Base-by-base conservation (phyloP, 2,329 filamentous ascomycete species). In the Chaetomiaceae sp. region DNA sequence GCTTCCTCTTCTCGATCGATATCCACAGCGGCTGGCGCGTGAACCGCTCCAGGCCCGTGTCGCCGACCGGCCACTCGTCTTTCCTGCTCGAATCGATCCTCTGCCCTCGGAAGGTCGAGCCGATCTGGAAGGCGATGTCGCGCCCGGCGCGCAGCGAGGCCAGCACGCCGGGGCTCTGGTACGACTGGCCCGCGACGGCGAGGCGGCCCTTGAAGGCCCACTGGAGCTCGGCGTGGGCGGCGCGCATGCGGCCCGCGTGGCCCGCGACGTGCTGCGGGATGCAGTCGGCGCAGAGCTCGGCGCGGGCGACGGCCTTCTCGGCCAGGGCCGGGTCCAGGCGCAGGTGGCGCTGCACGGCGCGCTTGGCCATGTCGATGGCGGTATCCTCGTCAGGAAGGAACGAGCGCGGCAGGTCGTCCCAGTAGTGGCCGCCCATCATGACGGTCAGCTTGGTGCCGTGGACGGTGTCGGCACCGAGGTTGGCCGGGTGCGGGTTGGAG, bases 351-450 rank as follows among this genome's bases (percentile, higher is more conserved):
- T 76, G 68, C 2, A 96, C 70, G 6, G 94, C 71, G 2, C 71
- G 66, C 51, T 78, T 77, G 27, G 90, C 88, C 76, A 91, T 84
- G 6, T 66, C 61, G 20, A 86, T 68, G 14, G 81, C 88, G 54
- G 86, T 75, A 12, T 82, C 71, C 51, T 82, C 74, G 41, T 76
- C 69, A 0, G 88, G 89, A 47, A 78, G 79, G 32, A 71, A 68
- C 9, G 48, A 42, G 1, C 57, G 42, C 2, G 51, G 58, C 37
- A 54, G 57, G 48, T 71, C 76, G 62, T 88, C 75, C 88, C 88
- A 97, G 77, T 87, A 88, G 67, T 96, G 89, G 1, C 93, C 93
- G 49, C 93, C 93, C 47, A 98, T 72, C 81, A 98, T 95, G 57
- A 97, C 86, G 14, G 91, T 95, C 43, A 97, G 67, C 64, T 95